phyloP scores from a whole-genome alignment of 345 rosid species.

The Salix udensis region DNA sequence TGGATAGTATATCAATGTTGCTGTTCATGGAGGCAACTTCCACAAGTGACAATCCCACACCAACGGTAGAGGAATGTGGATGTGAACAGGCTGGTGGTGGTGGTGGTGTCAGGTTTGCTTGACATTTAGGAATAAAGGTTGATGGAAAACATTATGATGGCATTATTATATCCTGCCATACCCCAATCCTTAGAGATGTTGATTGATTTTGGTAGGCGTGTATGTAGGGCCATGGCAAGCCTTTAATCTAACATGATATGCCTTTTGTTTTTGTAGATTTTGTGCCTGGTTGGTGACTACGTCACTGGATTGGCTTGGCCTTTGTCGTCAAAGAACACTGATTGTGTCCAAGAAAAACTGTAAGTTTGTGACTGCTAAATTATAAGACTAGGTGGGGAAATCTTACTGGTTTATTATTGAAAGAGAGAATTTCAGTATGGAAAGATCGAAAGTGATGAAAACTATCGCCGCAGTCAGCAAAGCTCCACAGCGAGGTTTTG shows the following conservation, averaged over 20 bases:
- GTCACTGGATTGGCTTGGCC: constrained; percentile 23
- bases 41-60: constrained; percentile 7
- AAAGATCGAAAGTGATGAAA: constrained; percentile 13
- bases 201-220: constrained; percentile 18
- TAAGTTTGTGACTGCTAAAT: too few species aligned
- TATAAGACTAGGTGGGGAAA: too few species aligned
- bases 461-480: not conserved
- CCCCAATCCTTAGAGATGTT: constrained; percentile 4
- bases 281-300: not conserved
- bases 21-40: constrained; percentile 1
- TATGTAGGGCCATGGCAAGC: constrained; percentile 14
- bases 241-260: constrained; percentile 20
- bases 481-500: constrained; percentile 5
- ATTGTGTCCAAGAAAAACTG: not conserved
- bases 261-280: constrained; percentile 12
- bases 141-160: not conserved
- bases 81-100: constrained; percentile 7
- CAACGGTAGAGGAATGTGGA: not conserved
- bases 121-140: not conserved
- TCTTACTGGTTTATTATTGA: too few species aligned
- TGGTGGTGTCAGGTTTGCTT: not conserved
- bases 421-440: not conserved
- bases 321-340: constrained; percentile 8
- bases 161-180: not conserved
- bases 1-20: not conserved